Percentiles rank a stretch among this genome's conserved stretches.
Conservation (phyloP, 495 filamentous ascomycete genomes). For the Lasiosphaeria miniovina region DNA sequence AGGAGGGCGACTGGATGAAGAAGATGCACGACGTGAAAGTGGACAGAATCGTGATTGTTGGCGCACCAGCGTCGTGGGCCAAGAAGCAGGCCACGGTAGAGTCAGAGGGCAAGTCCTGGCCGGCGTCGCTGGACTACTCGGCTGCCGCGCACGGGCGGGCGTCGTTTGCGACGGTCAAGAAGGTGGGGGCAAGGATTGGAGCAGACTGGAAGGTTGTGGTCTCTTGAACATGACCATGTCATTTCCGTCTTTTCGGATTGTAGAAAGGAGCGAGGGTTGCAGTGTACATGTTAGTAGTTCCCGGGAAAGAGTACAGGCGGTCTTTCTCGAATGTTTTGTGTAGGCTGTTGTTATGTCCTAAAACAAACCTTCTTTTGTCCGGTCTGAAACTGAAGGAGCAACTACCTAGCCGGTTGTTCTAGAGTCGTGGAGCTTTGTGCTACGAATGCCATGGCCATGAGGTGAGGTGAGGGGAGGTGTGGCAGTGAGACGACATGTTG, state of each 20-base stretch:
- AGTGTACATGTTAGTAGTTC: background rate
- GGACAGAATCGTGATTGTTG: slow-evolving; percentile 79
- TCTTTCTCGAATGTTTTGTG: background rate
- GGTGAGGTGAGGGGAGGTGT: too few species aligned
- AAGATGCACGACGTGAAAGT: slow-evolving; percentile 71
- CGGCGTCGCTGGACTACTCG: slow-evolving; percentile 59
- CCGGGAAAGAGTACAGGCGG: background rate
- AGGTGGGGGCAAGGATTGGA: slow-evolving; percentile 72
- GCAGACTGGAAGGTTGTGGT: slow-evolving; percentile 76
- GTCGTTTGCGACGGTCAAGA: slow-evolving; percentile 75
- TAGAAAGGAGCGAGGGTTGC: background rate
- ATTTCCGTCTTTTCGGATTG: too few species aligned
- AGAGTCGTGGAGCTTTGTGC: too few species aligned
- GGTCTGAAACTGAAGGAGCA: too few species aligned
- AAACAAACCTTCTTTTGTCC: background rate
- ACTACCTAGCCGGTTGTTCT: too few species aligned
- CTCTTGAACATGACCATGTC: slow-evolving; percentile 17
- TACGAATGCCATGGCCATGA: too few species aligned
- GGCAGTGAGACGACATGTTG: too few species aligned
- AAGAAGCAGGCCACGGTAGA: slow-evolving; percentile 66
- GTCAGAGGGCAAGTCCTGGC: slow-evolving; percentile 62
- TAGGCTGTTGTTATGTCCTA: background rate
- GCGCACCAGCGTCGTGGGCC: slow-evolving; percentile 70
- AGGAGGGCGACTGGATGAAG: slow-evolving; percentile 72
- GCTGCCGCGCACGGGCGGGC: slow-evolving; percentile 60